Percentiles rank a stretch among this genome's conserved stretches.
Evolutionary conservation across 257 asterid species (phyloP).

Genomic region (Asclepias syriaca): DNA sequence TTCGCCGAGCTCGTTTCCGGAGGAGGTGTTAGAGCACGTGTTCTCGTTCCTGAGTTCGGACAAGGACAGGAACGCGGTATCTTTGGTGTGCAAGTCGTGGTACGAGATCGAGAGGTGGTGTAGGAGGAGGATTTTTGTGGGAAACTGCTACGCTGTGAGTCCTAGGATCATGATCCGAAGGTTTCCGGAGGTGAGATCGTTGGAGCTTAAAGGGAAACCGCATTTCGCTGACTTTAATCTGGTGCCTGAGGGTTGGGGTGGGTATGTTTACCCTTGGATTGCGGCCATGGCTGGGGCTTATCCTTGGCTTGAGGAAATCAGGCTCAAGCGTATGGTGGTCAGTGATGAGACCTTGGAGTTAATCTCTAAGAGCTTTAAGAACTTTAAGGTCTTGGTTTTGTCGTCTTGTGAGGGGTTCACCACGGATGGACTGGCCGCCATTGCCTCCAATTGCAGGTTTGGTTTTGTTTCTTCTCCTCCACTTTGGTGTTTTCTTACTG

Average conservation of each 20-base stretch:
- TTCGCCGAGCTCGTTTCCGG: constrained; percentile 46
- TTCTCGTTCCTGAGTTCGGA: constrained; percentile 57
- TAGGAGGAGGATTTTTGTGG: constrained; percentile 66
- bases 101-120: constrained; percentile 87
- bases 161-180: constrained; percentile 69
- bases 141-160: constrained; percentile 78
- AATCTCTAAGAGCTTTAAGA: constrained; percentile 66
- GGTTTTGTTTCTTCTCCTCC: neutral
- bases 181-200: constrained; percentile 67
- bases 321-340: constrained; percentile 85
- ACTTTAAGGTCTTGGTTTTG: constrained; percentile 71
- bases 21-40: constrained; percentile 83
- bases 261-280: constrained; percentile 63
- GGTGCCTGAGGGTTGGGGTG: constrained; percentile 97
- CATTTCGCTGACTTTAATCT: constrained; percentile 90
- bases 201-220: constrained; percentile 89
- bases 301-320: constrained; percentile 80
- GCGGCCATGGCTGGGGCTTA: constrained; percentile 60
- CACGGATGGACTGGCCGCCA: constrained; percentile 78
- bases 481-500: neutral
- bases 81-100: constrained; percentile 92
- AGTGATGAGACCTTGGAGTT: constrained; percentile 75
- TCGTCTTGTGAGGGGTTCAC: constrained; percentile 79
- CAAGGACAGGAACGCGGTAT: constrained; percentile 74
- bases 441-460: constrained; percentile 95